Evolutionary conservation across 768 basidiomycete genomes (phyloP), one percentile per base, ranked within the genome.

Genomic region (Hygrocybe coccinea): DNA sequence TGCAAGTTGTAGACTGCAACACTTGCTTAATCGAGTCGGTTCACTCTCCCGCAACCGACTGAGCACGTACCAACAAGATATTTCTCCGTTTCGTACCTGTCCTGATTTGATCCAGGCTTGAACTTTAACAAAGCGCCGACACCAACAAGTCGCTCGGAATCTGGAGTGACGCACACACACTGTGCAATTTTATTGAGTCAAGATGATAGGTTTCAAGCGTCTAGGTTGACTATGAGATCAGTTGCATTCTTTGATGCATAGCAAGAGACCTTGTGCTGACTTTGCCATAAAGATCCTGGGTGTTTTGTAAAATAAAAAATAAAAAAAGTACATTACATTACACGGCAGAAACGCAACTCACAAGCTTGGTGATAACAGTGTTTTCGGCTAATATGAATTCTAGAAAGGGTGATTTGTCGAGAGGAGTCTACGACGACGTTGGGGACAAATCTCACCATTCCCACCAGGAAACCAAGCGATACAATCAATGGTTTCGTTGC

Each of bases 371-470:
- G 10, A 87, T 83, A 59, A 74, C 72, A 53, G 76, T 80, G 17
- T 79, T 81, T 67, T 89, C 87, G 14, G 89, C 83, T 11, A 85
- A 86, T 54, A 89, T 67, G 74, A 90, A 87, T 7, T 80, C 86
- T 86, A 55, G 24, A 5, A 21, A 17, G 17, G 35, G 14, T 14
- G 8, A 22, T 25, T 15, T 59, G 44, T 56, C 29, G 5, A 50
- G 9, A 14, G 14, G n/a, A n/a, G n/a, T n/a, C 12, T 22, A 9
- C 19, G n/a, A 2, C 29, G 39, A 9, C 12, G n/a, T n/a, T 7
- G 14, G 25, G 11, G 8, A 35, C 54, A 14, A 11, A 19, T 52
- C 66, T 57, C 57, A 85, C 85, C 76, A 70, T 82, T 74, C 37
- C 85, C 82, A 52, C 73, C 75, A 10, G 87, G 84, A 58, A 82